phyloP scores from a whole-genome alignment of 768 basidiomycete genomes.

The Lepiota venenata region DNA sequence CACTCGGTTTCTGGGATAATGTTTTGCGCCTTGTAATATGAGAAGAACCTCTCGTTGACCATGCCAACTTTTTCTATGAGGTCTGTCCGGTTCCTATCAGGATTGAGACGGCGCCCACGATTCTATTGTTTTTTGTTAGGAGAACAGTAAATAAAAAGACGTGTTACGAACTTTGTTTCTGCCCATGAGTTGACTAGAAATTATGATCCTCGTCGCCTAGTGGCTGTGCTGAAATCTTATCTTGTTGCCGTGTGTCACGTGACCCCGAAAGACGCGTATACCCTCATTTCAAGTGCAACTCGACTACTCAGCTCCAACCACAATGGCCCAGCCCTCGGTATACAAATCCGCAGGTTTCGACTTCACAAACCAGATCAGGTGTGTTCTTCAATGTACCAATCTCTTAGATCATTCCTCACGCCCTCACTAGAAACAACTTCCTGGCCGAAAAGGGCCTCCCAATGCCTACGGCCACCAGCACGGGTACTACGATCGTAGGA shows the following conservation, averaged over 20 bases:
- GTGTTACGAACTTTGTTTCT: conserved; percentile 7
- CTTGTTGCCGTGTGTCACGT: not conserved
- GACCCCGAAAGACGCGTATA: conserved; percentile 11
- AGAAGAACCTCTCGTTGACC: conserved; percentile 64
- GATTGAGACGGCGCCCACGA: conserved; percentile 10
- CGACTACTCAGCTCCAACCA: conserved; percentile 8
- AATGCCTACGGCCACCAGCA: conserved; percentile 83
- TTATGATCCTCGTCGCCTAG: not conserved
- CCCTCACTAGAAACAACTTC: conserved; percentile 62
- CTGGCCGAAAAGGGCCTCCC: conserved; percentile 66
- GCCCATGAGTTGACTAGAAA: conserved; percentile 8
- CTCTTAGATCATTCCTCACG: not conserved
- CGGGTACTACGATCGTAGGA: conserved; percentile 97
- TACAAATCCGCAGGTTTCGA: conserved; percentile 64
- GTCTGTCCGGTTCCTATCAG: conserved; percentile 38
- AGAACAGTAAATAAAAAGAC: not conserved
- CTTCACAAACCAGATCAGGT: conserved; percentile 77
- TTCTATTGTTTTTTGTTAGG: not conserved
- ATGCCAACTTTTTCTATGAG: conserved; percentile 59
- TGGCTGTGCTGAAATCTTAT: conserved; percentile 2
- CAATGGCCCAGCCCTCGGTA: conserved; percentile 46
- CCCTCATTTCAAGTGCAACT: not conserved
- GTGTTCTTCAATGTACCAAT: not conserved
- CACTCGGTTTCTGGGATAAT: conserved; percentile 80
- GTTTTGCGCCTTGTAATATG: conserved; percentile 73